phyloP scores from a whole-genome alignment of 108 stramenopile genomes.

The Chaetoceros tenuissimus region DNA sequence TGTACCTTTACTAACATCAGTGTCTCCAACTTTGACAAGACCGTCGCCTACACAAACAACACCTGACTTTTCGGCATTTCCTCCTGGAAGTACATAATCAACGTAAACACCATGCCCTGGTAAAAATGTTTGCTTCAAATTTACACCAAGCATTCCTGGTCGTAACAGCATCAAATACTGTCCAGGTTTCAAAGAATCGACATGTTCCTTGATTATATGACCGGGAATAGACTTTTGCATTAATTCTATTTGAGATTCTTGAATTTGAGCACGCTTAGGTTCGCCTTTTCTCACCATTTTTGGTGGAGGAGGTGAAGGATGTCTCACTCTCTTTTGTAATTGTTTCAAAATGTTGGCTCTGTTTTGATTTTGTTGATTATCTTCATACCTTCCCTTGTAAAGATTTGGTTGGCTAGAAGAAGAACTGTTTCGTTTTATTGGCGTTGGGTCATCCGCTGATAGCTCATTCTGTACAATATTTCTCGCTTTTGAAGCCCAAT shows the following conservation, averaged over 20 bases:
- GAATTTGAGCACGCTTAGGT: conserved; percentile 3
- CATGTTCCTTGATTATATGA: conserved; percentile 38
- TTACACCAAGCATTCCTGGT: conserved; percentile 68
- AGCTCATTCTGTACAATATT: too few species aligned
- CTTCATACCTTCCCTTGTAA: not conserved
- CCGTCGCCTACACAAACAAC: conserved; percentile 60
- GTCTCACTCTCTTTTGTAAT: not conserved
- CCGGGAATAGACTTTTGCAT: conserved; percentile 36
- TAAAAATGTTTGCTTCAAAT: conserved; percentile 68
- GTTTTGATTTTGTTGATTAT: not conserved
- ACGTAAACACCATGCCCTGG: conserved; percentile 71
- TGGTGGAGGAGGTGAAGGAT: not conserved
- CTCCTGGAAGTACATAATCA: conserved; percentile 62
- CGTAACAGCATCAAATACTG: conserved; percentile 72
- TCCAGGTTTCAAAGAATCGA: conserved; percentile 36
- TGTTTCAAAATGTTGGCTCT: not conserved
- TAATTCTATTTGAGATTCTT: conserved; percentile 30
- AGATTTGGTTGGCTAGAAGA: too few species aligned
- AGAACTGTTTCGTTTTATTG: too few species aligned
- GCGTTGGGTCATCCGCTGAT: too few species aligned
- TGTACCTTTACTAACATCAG: conserved; percentile 59
- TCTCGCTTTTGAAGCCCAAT: too few species aligned
- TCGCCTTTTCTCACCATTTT: not conserved
- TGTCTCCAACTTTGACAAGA: conserved; percentile 50
- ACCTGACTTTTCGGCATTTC: conserved; percentile 58